Evolutionary conservation across 257 asterid species (phyloP), one percentile per base, ranked within the genome.

Genomic region (Voacanga thouarsii): DNA sequence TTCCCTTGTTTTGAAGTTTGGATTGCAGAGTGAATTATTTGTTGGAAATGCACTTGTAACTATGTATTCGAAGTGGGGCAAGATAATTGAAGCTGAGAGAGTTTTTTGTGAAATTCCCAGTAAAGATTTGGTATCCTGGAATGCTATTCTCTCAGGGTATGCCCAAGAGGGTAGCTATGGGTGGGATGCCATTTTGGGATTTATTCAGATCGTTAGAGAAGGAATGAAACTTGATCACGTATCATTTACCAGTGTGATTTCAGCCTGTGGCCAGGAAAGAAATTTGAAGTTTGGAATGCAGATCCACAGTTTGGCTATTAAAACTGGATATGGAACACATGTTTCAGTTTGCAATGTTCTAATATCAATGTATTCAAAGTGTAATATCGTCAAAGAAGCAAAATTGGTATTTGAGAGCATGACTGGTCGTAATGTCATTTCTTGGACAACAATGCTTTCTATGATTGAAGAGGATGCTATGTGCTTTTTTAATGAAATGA

Each of bases 391-490:
- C 26, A 84, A 81, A 76, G 96, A 90, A 78, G 92, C 93, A 60
- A 70, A 65, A 26, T 50, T 84, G 81, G 89, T 91, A 64, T 95
- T 90, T 71, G 77, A 78, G 80, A 80, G 85, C 56, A 89, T 83
- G 82, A 51, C 24, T 37, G 89, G 84, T 55, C 91, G 82, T 10
- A 86, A 91, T 75, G 99, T 95, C 12, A 90, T 95, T 39, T 95
- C 99, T 76, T 95, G 97, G 96, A 95, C 99, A 28, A 95, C 99
- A 47, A 90, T 95, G 91, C 85, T 95, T 79, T 89, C 97, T 15
- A 77, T 89, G 57, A 76, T 80, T 39, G 92, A 91, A 68, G 94
- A 86, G 56, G 82, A 83, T 18, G 96, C 96, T 1, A 69, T 95
- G 77, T 51, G 30, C 71, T 65, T 88, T 61, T 92, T 91, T 74